These are phyloP conservation scores for Talaromyces sp. DNA, from an alignment of 2,329 filamentous ascomycete genomes.

Conservation along the genomic window DNA sequence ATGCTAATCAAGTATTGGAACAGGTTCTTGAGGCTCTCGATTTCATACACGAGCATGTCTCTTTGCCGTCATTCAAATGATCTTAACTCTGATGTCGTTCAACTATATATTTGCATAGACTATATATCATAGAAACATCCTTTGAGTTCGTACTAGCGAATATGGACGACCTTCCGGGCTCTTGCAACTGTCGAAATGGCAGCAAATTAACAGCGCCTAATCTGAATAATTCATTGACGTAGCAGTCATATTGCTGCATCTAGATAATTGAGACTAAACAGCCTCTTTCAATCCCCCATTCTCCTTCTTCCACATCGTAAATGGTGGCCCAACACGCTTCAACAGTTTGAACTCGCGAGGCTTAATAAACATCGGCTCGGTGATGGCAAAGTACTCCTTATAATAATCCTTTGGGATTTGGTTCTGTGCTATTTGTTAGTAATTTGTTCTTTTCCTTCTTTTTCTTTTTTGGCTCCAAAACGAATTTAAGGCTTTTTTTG, in stretches of 20 bases:
- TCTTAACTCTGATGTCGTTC: neutral
- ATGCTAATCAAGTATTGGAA: neutral
- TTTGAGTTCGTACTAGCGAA: too few relatives aligned
- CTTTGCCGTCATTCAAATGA: constrained; percentile 5
- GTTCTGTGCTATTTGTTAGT: constrained; percentile 17
- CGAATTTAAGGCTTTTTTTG: neutral
- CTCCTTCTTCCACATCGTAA: constrained; percentile 4
- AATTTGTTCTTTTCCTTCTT: constrained; percentile 20
- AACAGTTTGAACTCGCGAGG: constrained; percentile 31
- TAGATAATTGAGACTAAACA: neutral
- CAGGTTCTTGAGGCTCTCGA: constrained; percentile 15
- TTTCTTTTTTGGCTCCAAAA: neutral
- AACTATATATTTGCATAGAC: too few relatives aligned
- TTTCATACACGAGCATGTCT: constrained; percentile 13
- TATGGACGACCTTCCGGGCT: too few relatives aligned
- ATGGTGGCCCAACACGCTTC: constrained; percentile 21
- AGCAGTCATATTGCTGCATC: too few relatives aligned
- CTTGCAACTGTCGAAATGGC: too few relatives aligned
- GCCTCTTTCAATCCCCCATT: constrained; percentile 4
- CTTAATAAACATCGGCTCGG: constrained; percentile 39
- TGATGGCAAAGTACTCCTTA: constrained; percentile 36
- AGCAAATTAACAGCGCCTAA: too few relatives aligned
- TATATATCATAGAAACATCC: too few relatives aligned
- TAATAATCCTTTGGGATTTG: constrained; percentile 42
- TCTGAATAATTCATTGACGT: too few relatives aligned